Base-by-base conservation (phyloP, 2,329 filamentous ascomycete genomes). In the Balansia obtecta region DNA sequence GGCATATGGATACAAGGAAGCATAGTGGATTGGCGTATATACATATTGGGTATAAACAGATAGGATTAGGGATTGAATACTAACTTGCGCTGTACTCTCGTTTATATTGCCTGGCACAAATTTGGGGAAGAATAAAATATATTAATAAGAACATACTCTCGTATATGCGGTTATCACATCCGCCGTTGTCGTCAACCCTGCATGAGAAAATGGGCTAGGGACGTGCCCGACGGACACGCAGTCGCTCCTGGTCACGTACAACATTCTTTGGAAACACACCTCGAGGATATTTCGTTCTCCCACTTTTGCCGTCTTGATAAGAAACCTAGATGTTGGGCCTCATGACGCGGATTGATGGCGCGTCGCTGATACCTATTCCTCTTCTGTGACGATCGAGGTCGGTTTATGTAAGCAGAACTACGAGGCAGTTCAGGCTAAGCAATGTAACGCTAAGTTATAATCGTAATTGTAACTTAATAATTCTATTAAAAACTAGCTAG, bases 191-290 rank as follows among this genome's bases (percentile, higher is more conserved):
- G 39, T 67, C 65, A 49, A 69, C 69, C 7, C 68, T 71, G 40
- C 32, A 39, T 44, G 34, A 27, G 27, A 27, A 16, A 39, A 18
- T 34, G 20, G 11, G 52, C 22, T 39, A 40, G 7, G 27, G 13
- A 22, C 9, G 39, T 46, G 49, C 15, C 33, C 12, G 4, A 27
- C n/a, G n/a, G 5, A n/a, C 6, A 18, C 12, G 9, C 15, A 4
- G 38, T 22, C 27, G 72, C 66, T 70, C 69, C 56, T 73, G 71
- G 59, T 80, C 76, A 13, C 78, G 77, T 34, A 76, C 72, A 54
- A 81, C 77, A 45, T 73, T 69, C 60, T 79, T 81, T 2, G 46
- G 72, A 69, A 5, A 77, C 71, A 60, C 79, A 77, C 3, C 73
- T 72, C 7, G 74, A n/a, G n/a, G n/a, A 53, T 54, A 64, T 63